Evolutionary conservation across 192 early-diverging fungal genomes (phyloP).

Genomic region (Backusella sp.): DNA sequence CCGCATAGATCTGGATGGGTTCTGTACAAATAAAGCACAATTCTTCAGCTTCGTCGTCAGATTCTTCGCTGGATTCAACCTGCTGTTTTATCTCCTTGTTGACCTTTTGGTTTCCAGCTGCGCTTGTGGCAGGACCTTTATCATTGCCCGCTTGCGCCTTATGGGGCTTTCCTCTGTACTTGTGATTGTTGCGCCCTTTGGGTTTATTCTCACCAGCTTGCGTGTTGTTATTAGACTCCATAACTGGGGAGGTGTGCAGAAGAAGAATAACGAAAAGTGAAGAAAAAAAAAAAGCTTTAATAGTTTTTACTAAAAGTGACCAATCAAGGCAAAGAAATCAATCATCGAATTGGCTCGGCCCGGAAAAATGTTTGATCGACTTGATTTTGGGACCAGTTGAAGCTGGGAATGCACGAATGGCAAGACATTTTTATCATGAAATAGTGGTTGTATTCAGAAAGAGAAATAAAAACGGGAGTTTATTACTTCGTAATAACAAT

Average conservation of each 20-base stretch:
- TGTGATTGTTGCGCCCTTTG: background rate
- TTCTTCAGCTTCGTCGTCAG: conserved; percentile 41
- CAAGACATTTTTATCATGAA: too few species aligned
- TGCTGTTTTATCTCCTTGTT: background rate
- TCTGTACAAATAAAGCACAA: conserved; percentile 92
- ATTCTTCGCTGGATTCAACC: background rate
- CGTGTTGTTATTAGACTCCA: background rate
- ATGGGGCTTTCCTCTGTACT: background rate
- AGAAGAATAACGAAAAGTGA: background rate
- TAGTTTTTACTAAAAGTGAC: too few species aligned
- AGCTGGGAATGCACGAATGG: too few species aligned
- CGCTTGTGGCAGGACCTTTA: background rate
- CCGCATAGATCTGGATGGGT: conserved; percentile 71
- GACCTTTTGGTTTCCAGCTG: background rate
- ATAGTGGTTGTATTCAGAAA: too few species aligned
- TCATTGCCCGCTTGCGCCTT: background rate
- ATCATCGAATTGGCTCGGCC: too few species aligned
- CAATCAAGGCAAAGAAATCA: too few species aligned
- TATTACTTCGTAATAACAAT: too few species aligned
- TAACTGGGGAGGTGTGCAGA: background rate
- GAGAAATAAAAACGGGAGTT: too few species aligned
- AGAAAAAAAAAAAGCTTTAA: background rate
- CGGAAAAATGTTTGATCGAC: too few species aligned
- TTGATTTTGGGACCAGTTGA: too few species aligned
- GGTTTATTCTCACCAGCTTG: background rate